phyloP scores from a whole-genome alignment of 192 early-diverging fungal species.

The Entomortierella parvispora region DNA sequence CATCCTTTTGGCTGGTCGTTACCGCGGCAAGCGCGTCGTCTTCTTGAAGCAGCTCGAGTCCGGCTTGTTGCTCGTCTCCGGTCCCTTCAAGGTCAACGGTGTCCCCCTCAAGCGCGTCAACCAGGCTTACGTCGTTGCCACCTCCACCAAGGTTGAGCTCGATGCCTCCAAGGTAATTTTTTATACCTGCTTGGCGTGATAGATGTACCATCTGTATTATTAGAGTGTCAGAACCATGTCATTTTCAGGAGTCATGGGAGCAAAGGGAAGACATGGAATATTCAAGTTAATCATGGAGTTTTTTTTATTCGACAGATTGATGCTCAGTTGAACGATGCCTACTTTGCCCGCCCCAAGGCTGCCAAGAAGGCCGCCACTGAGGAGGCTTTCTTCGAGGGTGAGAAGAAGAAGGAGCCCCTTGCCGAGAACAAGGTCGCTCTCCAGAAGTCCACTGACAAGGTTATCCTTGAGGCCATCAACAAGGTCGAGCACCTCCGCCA shows the following conservation, averaged over 20 bases:
- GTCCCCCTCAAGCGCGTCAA: slow-evolving; percentile 97
- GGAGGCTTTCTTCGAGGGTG: slow-evolving; percentile 89
- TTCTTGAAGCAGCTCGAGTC: slow-evolving; percentile 96
- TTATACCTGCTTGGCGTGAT: not conserved
- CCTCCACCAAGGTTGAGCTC: slow-evolving; percentile 98
- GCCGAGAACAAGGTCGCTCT: slow-evolving; percentile 81
- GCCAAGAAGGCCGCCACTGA: slow-evolving; percentile 82
- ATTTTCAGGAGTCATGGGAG: no score
- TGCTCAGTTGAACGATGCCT: slow-evolving; percentile 91
- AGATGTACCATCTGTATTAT: no score
- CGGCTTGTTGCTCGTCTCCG: slow-evolving; percentile 96
- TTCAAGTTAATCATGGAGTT: not conserved
- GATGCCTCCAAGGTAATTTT: slow-evolving; percentile 69
- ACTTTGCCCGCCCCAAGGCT: slow-evolving; percentile 88
- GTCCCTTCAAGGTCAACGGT: slow-evolving; percentile 99
- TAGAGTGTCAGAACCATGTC: no score
- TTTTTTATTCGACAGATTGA: slow-evolving; percentile 61
- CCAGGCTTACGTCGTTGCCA: slow-evolving; percentile 99
- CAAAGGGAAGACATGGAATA: not conserved
- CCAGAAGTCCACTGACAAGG: slow-evolving; percentile 94
- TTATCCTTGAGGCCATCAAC: slow-evolving; percentile 78
- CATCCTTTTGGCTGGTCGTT: slow-evolving; percentile 92
- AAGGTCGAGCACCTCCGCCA: slow-evolving; percentile 87
- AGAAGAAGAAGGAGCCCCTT: slow-evolving; percentile 81
- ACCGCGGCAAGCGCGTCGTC: slow-evolving; percentile 98